These are phyloP conservation scores for Strobilomyces confusus DNA, from an alignment of 768 basidiomycete species.

Conservation along the genomic window DNA sequence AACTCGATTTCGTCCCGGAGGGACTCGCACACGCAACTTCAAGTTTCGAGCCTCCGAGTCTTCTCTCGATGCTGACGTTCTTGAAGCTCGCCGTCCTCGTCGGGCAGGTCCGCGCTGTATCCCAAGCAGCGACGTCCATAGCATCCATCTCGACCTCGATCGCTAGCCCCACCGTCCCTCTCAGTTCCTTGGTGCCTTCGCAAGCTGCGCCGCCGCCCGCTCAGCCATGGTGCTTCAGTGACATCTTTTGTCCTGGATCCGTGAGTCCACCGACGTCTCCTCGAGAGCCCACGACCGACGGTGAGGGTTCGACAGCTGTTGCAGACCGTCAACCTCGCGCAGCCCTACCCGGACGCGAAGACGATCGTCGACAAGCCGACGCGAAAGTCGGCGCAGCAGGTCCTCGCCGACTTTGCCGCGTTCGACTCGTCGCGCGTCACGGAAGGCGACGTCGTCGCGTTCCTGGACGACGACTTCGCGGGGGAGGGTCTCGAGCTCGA, in stretches of 20 bases:
- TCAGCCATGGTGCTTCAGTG: constrained; percentile 72
- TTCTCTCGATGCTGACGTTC: too few relatives aligned
- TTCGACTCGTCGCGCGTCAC: constrained; percentile 43
- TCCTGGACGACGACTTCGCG: constrained; percentile 69
- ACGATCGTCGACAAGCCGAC: constrained; percentile 92
- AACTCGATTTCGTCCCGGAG: too few relatives aligned
- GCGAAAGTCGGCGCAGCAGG: constrained; percentile 54
- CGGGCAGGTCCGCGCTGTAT: constrained; percentile 17
- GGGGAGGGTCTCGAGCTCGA: constrained; percentile 86
- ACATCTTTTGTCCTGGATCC: constrained; percentile 78
- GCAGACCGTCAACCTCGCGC: constrained; percentile 81
- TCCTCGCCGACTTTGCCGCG: constrained; percentile 62
- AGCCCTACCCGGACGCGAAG: constrained; percentile 75
- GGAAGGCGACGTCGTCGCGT: constrained; percentile 59
- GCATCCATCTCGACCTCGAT: constrained; percentile 55
- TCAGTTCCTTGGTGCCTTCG: constrained; percentile 54
- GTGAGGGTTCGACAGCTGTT: too few relatives aligned
- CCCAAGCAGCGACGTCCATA: constrained; percentile 24
- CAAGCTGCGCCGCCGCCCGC: constrained; percentile 60
- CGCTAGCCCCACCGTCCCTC: constrained; percentile 58
- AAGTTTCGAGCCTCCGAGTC: too few relatives aligned
- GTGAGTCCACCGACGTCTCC: constrained; percentile 37
- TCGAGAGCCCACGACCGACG: background rate
- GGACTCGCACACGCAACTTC: too few relatives aligned
- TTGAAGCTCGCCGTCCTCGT: too few relatives aligned